Evolutionary conservation across 2,329 filamentous ascomycete genomes (phyloP).

Genomic region (Pestalotiopsis sp.): DNA sequence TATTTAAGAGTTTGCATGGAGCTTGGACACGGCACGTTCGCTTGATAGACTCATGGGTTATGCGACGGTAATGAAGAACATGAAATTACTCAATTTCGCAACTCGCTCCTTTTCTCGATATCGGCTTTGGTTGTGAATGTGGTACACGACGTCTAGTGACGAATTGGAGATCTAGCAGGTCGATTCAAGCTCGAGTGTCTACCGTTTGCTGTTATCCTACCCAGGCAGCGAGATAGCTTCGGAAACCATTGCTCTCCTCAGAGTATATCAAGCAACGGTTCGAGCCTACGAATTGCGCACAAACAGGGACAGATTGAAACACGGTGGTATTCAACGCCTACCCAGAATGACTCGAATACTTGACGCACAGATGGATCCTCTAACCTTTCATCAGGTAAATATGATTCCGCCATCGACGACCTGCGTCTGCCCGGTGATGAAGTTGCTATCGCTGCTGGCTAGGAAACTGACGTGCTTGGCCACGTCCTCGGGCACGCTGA

Average conservation of each 20-base stretch:
- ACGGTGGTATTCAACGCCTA: too few species aligned
- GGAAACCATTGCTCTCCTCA: too few species aligned
- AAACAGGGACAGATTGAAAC: too few species aligned
- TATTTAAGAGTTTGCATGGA: background rate
- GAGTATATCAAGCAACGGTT: too few species aligned
- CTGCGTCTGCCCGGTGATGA: conserved; percentile 68
- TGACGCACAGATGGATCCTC: too few species aligned
- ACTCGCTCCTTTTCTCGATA: background rate
- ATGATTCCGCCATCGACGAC: conserved; percentile 64
- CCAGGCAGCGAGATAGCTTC: background rate
- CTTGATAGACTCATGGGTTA: conserved; percentile 5
- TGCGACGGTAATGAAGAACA: conserved; percentile 5
- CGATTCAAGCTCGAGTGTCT: too few species aligned
- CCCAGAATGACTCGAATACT: too few species aligned
- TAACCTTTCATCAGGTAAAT: conserved; percentile 34
- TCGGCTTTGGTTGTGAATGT: background rate
- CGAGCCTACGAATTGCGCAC: too few species aligned
- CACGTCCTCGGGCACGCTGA: conserved; percentile 65
- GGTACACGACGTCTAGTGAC: too few species aligned
- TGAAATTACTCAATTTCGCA: background rate
- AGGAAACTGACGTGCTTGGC: conserved; percentile 65
- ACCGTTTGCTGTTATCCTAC: background rate
- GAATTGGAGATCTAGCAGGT: too few species aligned
- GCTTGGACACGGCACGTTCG: background rate
- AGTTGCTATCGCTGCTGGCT: conserved; percentile 61